Base-by-base conservation (phyloP, 2,329 filamentous ascomycete species). In the Cucurbitaria berberidis region DNA sequence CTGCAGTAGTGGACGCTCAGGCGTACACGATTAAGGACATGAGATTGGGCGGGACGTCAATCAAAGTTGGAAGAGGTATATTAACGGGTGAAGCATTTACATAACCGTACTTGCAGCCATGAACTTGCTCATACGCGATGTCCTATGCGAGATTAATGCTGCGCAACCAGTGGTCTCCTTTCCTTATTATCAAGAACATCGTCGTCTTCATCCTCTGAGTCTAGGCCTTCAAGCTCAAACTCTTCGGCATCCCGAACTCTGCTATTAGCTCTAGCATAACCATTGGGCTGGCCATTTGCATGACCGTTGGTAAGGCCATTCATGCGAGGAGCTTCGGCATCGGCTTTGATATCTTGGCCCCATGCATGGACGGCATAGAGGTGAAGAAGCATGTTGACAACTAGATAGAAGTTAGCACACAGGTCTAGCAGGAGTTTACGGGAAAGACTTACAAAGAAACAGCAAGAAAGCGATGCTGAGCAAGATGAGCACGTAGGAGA, bases 181-280 rank as follows among this genome's bases (percentile, higher is more conserved):
- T 70, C 68, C 30, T 73, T 74, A 27, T 54, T 55, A n/a, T 51
- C 57, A 11, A 62, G 53, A 3, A 46, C 27, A 6, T 71, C 66
- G 0, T 67, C 78, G 4, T 88, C 88, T 46, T 96, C 92, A 16
- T 96, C 92, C 39, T 96, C 93, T 52, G 89, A 95, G 73, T 93
- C 93, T 34, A 99, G 77, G 0, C 91, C 93, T 54, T 95, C 91
- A 1, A 99, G 82, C 76, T 98, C 95, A 72, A 96, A 99, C 64
- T 96, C 92, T 70, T 97, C 89, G 0, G 90, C 93, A 69, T 96
- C 93, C 26, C 85, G 82, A 32, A 93, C 80, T 55, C 85, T 85
- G 10, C 81, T 78, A 21, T 85, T 84, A 38, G 82, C 81, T 60
- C 75, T 62, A 72, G 74, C 72, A 57, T 82, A 80, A 1, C 72